phyloP scores from a whole-genome alignment of 305 asterid genomes.

The Caryopteris hybrid region DNA sequence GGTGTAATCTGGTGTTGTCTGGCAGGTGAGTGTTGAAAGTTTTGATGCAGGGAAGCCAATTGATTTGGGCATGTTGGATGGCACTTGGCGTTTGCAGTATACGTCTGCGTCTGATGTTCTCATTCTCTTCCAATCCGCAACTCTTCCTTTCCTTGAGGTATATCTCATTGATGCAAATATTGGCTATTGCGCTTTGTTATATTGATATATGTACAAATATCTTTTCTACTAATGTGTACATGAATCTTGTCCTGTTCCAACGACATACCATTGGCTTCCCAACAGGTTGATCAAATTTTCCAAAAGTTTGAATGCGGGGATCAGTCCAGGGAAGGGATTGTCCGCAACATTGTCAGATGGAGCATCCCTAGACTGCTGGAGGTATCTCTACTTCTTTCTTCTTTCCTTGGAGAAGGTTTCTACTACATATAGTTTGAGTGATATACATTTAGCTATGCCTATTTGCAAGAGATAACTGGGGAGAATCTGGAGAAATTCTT shows the following conservation, averaged over 20 bases:
- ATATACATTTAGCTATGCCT: no score
- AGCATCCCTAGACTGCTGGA: conserved; percentile 68
- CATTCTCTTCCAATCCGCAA: conserved; percentile 67
- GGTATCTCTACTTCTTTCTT: conserved; percentile 31
- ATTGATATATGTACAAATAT: not conserved
- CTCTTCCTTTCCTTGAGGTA: conserved; percentile 79
- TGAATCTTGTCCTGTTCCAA: not conserved
- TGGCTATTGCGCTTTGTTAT: not conserved
- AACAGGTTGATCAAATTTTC: conserved; percentile 69
- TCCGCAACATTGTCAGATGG: conserved; percentile 77
- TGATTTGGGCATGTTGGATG: conserved; percentile 55
- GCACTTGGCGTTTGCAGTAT: conserved; percentile 96
- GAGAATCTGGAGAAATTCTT: not conserved
- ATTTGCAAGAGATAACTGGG: not conserved
- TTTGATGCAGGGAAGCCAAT: conserved; percentile 57
- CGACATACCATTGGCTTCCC: not conserved
- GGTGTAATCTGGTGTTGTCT: not conserved
- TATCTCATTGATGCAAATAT: not conserved
- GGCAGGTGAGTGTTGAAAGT: conserved; percentile 64
- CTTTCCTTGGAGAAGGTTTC: not conserved
- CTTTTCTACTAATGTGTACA: not conserved
- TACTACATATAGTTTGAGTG: not conserved
- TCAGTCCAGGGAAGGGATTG: conserved; percentile 44
- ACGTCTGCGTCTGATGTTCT: conserved; percentile 88
- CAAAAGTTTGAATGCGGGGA: conserved; percentile 76